These are phyloP conservation scores for Neonectria coccinea DNA, from an alignment of 2,329 filamentous ascomycete species.

Conservation along the genomic window DNA sequence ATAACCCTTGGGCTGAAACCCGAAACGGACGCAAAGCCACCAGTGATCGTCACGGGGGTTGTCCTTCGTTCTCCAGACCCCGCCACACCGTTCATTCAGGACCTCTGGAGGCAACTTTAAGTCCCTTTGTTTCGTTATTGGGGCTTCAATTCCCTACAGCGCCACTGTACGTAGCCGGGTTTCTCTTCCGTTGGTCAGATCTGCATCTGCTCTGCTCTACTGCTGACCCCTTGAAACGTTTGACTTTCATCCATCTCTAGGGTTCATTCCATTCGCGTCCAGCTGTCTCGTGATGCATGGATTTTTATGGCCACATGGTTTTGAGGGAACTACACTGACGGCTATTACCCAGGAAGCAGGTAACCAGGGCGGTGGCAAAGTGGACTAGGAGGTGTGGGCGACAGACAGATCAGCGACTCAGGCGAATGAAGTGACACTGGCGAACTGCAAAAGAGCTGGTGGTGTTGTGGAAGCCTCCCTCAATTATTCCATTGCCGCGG, in stretches of 20 bases:
- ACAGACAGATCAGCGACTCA: background rate
- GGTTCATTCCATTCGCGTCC: background rate
- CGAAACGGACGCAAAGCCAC: constrained; percentile 12
- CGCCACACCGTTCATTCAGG: constrained; percentile 17
- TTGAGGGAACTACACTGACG: background rate
- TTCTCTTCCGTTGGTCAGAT: background rate
- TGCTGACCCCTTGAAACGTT: background rate
- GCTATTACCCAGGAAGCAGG: background rate
- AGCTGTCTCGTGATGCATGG: background rate
- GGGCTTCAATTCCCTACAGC: too few species aligned
- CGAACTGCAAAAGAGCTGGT: background rate
- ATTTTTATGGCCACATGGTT: background rate
- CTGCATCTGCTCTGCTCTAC: background rate
- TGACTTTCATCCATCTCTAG: background rate
- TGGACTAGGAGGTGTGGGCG: constrained; percentile 1
- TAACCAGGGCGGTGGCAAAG: constrained; percentile 5
- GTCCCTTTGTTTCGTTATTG: background rate
- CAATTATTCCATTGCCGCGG: background rate
- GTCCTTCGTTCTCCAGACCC: constrained; percentile 5
- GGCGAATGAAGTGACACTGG: background rate
- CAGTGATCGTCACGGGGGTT: constrained; percentile 21
- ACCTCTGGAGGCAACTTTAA: background rate
- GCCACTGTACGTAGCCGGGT: too few species aligned
- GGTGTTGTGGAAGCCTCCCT: background rate
- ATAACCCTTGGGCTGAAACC: constrained; percentile 7